Base-by-base conservation (phyloP, 352 stramenopile genomes). In the Globisporangium mamillatum region DNA sequence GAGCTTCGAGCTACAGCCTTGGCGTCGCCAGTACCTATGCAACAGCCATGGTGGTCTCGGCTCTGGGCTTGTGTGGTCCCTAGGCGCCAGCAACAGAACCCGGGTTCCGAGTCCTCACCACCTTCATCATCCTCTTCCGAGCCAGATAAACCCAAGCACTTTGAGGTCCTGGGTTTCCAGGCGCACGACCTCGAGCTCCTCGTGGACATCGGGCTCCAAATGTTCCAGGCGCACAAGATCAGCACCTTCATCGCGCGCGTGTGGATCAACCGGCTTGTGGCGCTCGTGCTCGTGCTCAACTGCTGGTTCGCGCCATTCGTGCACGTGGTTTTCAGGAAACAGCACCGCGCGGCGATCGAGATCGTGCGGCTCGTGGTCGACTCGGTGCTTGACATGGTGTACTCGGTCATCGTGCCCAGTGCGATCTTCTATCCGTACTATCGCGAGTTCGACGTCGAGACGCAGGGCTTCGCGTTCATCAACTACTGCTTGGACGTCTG, bases 281-380 rank as follows among this genome's bases (percentile, higher is more conserved):
- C 63, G 18, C 7, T 58, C 22, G 58, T 70, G n/a, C 48, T 78
- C 12, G 64, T 75, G n/a, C 24, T 64, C 20, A 75, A 78, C 58
- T 78, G 72, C 54, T 75, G 56, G 62, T 70, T 71, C 20, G 68
- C 62, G 5, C 72, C 72, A 12, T 24, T 75, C 7, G 16, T 73
- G 24, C 41, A 72, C 16, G 54, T 66, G 7, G 8, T 32, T 25
- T 32, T 71, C 22, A 38, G 25, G 0, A 52, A 10, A 7, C 69
- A 24, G 14, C 69, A n/a, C 50, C 57, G n/a, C 50, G 69, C 8
- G 46, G 61, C 38, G 46, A 62, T 22, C 24, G 50, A 68, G n/a
- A 22, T 54, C 14, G 36, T 68, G 27, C 72, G 36, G 25, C 46
- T 48, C 27, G 20, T 68, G 20, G 20, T 60, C 29, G 56, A 69